Evolutionary conservation across 208 protist genomes (phyloP), one percentile per base, ranked within the genome.

Genomic region (Acanthamoeba quina): DNA sequence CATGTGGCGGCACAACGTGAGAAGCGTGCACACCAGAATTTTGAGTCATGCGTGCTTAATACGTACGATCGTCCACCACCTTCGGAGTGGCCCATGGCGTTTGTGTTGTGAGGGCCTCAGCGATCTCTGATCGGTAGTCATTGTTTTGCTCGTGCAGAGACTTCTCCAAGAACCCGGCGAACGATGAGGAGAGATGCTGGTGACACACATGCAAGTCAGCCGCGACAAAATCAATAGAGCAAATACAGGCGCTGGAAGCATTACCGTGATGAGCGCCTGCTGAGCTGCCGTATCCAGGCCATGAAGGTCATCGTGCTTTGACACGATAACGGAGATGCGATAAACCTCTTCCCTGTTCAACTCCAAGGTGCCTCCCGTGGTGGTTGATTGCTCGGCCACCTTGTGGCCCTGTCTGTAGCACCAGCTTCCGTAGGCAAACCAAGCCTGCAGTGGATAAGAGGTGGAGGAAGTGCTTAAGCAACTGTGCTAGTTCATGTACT

Each of bases 401-500:
- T 29, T 66, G 54, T 91, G 85, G 10, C 85, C 85, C 34, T 91
- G 85, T 29, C 60, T 13, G 85, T 91, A 91, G 85, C 85, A 72
- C 85, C 85, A 91, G 34, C 58, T 64, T 17, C 85, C 85, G 54
- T 91, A 91, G 58, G 41, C 41, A 49, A 91, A 91, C 85, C 85
- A 91, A 4, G 85, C 52, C 56, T 83, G 17, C 34, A 4, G 49
- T 37, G 24, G 49, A 49, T 1, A 15, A 11, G 3, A 60, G 56
- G 21, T 4, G 15, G 56, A 82, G 31, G 72, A n/a, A 49, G 47
- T 29, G 41, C 24, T 49, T 54, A 41, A 37, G 31, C 31, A 37
- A 82, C 24, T 44, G 47, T 44, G 56, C 56, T 60, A 11, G 19
- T 26, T 37, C 34, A 37, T 37, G n/a, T n/a, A n/a, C n/a, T n/a